Conservation (phyloP, 805 yeast genomes). For the Starmerella floricola region DNA sequence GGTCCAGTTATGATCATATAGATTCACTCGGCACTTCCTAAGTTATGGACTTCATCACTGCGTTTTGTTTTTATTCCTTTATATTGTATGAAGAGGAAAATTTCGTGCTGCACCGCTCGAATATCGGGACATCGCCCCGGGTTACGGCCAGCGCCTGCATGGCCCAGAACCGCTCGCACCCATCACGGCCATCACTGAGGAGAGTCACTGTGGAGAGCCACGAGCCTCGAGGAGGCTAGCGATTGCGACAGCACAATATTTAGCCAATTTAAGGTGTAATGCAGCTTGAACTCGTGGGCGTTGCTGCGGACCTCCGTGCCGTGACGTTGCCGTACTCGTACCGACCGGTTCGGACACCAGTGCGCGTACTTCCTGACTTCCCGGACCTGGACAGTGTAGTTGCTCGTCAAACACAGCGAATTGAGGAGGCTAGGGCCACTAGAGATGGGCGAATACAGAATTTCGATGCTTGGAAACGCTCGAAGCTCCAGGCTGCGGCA, state of each 20-base stretch:
- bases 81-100: constrained; percentile 15
- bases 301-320: constrained; percentile 8
- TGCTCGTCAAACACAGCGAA: background rate
- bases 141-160: background rate
- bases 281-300: constrained; percentile 1
- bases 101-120: too few relatives aligned
- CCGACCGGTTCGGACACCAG: constrained; percentile 9
- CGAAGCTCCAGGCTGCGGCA: constrained; percentile 14
- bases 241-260: too few relatives aligned
- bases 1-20: constrained; percentile 25
- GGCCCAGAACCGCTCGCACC: too few relatives aligned
- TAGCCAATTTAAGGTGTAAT: too few relatives aligned
- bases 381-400: constrained; percentile 1
- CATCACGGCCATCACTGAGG: too few relatives aligned
- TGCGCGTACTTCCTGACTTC: constrained; percentile 1
- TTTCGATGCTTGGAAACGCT: constrained; percentile 29
- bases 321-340: constrained; percentile 15
- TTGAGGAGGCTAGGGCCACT: constrained; percentile 18
- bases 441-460: constrained; percentile 24
- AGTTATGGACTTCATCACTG: constrained; percentile 21
- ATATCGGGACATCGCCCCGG: background rate
- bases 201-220: too few relatives aligned
- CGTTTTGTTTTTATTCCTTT: constrained; percentile 7
- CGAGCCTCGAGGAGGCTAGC: background rate
- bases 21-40: constrained; percentile 31